phyloP scores from a whole-genome alignment of 352 stramenopile species.

The Phytophthora cajani region DNA sequence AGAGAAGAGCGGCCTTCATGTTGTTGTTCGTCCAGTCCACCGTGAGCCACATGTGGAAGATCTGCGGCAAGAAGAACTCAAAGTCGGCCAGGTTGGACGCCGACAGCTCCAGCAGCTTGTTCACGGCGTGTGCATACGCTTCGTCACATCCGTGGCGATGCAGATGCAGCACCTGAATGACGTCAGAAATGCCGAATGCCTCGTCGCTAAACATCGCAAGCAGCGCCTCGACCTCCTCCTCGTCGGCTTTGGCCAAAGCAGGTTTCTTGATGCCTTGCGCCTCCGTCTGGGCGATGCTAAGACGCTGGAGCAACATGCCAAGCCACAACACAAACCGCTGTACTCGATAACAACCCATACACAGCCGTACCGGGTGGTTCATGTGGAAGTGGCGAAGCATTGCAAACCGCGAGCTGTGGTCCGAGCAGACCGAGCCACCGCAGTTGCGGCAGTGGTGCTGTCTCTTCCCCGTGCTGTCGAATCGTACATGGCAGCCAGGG shows the following conservation, averaged over 20 bases:
- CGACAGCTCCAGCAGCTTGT: slow-evolving; percentile 76
- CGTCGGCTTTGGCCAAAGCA: slow-evolving; percentile 50
- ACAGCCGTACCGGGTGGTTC: slow-evolving; percentile 70
- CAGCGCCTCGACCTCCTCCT: slow-evolving; percentile 71
- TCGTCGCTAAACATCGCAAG: slow-evolving; percentile 56
- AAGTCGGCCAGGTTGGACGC: slow-evolving; percentile 75
- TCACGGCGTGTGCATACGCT: slow-evolving; percentile 71
- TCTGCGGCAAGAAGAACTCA: slow-evolving; percentile 85
- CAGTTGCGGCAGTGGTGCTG: slow-evolving; percentile 89
- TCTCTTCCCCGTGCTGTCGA: slow-evolving; percentile 76
- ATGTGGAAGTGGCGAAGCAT: slow-evolving; percentile 70
- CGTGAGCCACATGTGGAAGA: slow-evolving; percentile 87
- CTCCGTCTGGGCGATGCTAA: slow-evolving; percentile 54
- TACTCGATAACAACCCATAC: slow-evolving; percentile 77
- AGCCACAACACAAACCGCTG: slow-evolving; percentile 74
- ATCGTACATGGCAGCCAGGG: slow-evolving; percentile 66
- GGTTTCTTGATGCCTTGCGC: slow-evolving; percentile 44
- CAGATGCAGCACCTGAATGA: slow-evolving; percentile 85
- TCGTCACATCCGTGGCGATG: slow-evolving; percentile 80
- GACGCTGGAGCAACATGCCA: slow-evolving; percentile 69
- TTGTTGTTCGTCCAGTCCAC: slow-evolving; percentile 79
- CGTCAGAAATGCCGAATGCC: slow-evolving; percentile 74
- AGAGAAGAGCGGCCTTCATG: slow-evolving; percentile 77
- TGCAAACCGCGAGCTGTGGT: slow-evolving; percentile 80
- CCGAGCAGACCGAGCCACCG: slow-evolving; percentile 77